Percentiles rank a stretch among this genome's conserved stretches.
Evolutionary conservation across 345 rosid species (phyloP).

Genomic region (Barbarea vulgaris): DNA sequence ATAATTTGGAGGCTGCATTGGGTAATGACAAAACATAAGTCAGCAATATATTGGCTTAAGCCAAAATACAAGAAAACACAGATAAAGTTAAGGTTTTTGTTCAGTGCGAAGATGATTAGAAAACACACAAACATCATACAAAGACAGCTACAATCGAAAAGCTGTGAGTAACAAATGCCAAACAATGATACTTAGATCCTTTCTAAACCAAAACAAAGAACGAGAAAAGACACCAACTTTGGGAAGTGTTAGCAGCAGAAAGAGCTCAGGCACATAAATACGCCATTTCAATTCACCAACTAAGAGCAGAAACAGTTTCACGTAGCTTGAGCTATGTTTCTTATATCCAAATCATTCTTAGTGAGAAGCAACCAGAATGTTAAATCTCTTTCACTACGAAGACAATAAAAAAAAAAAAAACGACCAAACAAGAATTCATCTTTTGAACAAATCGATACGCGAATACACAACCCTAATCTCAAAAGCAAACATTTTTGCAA

Average conservation of each 20-base stretch:
- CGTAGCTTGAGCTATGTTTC: background rate
- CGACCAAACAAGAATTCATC: background rate
- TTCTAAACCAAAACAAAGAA: background rate
- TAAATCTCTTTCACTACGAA: background rate
- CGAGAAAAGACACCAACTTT: background rate
- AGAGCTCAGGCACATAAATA: background rate
- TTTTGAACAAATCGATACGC: conserved; percentile 5
- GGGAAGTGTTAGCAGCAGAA: background rate
- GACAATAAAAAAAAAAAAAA: too few species aligned
- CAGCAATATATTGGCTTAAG: background rate
- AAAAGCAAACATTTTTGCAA: conserved; percentile 22
- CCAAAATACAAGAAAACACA: conserved; percentile 3
- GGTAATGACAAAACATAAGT: conserved; percentile 15
- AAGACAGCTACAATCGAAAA: background rate
- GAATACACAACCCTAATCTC: conserved; percentile 30
- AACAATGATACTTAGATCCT: background rate
- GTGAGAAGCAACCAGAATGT: background rate
- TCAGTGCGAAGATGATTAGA: background rate
- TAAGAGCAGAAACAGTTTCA: background rate
- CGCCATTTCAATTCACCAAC: background rate
- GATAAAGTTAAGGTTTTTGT: background rate
- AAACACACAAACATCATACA: background rate
- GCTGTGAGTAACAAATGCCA: background rate
- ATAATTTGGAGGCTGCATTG: conserved; percentile 57
- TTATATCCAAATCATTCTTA: background rate